Evolutionary conservation across 148 eudicot genomes (phyloP).

Genomic region (Hydrangea macrophylla): DNA sequence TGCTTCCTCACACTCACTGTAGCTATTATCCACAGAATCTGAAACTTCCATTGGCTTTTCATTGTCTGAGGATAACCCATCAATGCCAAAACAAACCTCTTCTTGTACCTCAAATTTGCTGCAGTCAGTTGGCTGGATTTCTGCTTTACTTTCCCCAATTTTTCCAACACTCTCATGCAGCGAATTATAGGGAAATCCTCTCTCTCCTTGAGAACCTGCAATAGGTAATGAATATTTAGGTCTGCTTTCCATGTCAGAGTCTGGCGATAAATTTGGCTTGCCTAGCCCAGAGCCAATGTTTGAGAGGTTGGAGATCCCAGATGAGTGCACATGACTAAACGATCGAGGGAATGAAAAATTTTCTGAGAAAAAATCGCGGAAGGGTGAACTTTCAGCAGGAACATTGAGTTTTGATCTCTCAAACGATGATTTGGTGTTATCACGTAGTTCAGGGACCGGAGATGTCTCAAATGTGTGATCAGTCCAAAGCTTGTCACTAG

Average conservation of each 20-base stretch:
- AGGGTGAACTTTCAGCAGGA: conserved; percentile 11
- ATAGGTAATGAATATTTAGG: conserved; percentile 7
- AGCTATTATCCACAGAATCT: conserved; percentile 12
- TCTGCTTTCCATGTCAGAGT: conserved; percentile 1
- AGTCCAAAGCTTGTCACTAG: conserved; percentile 12
- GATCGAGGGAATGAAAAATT: conserved; percentile 14
- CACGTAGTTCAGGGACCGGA: conserved; percentile 9
- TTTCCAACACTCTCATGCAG: conserved; percentile 12
- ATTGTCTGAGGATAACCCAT: conserved; percentile 22
- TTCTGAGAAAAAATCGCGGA: conserved; percentile 13
- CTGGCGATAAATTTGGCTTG: conserved; percentile 10
- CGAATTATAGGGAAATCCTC: neutral
- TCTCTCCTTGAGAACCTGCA: conserved; percentile 11
- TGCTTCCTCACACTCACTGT: conserved; percentile 12
- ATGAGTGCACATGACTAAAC: conserved; percentile 8
- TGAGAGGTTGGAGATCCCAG: conserved; percentile 9
- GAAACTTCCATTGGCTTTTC: conserved; percentile 8
- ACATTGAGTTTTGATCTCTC: conserved; percentile 8
- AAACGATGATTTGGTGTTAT: conserved; percentile 4
- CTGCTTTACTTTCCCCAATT: conserved; percentile 8
- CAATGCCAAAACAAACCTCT: conserved; percentile 18
- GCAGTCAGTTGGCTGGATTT: neutral
- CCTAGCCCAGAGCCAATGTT: conserved; percentile 7
- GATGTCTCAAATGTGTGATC: conserved; percentile 14
- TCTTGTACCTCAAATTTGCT: conserved; percentile 13